Evolutionary conservation across 139 green algal genomes (phyloP), one percentile per base, ranked within the genome.

Genomic region (Coelastrella sp.): DNA sequence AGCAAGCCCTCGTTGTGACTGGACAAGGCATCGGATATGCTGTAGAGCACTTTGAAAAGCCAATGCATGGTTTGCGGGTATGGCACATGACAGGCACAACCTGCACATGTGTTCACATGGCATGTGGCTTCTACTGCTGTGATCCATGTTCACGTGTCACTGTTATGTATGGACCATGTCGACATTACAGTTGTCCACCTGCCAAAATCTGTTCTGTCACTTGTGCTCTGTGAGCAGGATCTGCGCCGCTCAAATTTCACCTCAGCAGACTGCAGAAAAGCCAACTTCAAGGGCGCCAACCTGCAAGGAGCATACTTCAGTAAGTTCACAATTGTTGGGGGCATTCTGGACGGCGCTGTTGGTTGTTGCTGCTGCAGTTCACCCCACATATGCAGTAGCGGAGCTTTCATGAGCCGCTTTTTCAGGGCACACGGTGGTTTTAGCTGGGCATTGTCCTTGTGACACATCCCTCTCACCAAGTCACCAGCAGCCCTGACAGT

Each of bases 211-310:
- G 0, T 80, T 27, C 73, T 80, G 15, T 15, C 27, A 11, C 73
- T 80, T 59, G 4, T 60, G n/a, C 20, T 83, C 12, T 17, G 8
- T 61, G 65, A 24, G 65, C 91, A 97, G 93, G 95, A 98, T 84
- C 90, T 99, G 63, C 92, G 96, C 35, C 92, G 97, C 14, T 95
- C 92, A 14, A 99, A 99, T 93, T 99, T 99, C 94, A 99, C 97
- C 20, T 93, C 95, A 8, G 96, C 96, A 12, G 92, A 96, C 75
- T 93, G 87, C 66, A 89, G 93, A 7, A 78, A 93, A 11, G 92
- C 84, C 73, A 96, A 95, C 83, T 98, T 98, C 87, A 94, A 94
- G 12, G 92, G 89, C 27, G 56, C 90, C 27, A 96, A 96, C 82
- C 85, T 95, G 63, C 90, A 94, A 70, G 96, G 94, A 0, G 91